Evolutionary conservation across 2,329 filamentous ascomycete genomes (phyloP).

Genomic region (Diaporthe sp.): DNA sequence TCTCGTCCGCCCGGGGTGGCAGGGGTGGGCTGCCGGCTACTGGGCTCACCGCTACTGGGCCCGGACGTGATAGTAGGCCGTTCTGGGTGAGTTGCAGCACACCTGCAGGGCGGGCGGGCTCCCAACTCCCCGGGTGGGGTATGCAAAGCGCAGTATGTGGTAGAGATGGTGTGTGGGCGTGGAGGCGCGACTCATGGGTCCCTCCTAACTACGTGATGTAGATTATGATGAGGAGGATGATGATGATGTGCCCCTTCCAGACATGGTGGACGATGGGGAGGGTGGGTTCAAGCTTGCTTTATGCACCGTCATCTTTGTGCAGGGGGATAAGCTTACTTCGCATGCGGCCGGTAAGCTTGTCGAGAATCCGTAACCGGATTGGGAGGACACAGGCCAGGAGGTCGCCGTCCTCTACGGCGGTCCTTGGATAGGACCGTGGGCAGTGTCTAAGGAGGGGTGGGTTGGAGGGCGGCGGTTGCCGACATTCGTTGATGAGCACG

Average conservation of each 20-base stretch:
- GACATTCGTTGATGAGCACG: background rate
- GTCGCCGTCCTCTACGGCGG: background rate
- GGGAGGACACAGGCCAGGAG: background rate
- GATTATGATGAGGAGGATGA: background rate
- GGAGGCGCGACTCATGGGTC: background rate
- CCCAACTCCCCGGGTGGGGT: background rate
- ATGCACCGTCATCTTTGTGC: conserved; percentile 15
- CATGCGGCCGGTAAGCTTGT: conserved; percentile 6
- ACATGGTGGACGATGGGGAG: background rate
- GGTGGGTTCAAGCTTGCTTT: background rate
- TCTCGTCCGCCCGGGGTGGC: background rate
- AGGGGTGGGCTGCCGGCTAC: background rate
- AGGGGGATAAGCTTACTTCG: conserved; percentile 11
- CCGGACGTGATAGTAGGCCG: background rate
- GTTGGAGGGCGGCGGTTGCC: conserved; percentile 14
- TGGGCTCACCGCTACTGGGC: conserved; percentile 32
- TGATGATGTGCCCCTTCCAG: background rate
- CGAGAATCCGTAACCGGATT: background rate
- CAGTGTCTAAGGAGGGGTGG: background rate
- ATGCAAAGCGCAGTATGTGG: background rate
- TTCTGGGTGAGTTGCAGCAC: conserved; percentile 30
- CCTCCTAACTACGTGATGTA: too few relatives aligned
- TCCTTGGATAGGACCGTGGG: background rate
- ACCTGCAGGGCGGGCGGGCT: conserved; percentile 20
- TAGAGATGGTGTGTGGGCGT: background rate